Evolutionary conservation across 1,139 yeast species (phyloP).

Genomic region (Saccharomyces hybrid): DNA sequence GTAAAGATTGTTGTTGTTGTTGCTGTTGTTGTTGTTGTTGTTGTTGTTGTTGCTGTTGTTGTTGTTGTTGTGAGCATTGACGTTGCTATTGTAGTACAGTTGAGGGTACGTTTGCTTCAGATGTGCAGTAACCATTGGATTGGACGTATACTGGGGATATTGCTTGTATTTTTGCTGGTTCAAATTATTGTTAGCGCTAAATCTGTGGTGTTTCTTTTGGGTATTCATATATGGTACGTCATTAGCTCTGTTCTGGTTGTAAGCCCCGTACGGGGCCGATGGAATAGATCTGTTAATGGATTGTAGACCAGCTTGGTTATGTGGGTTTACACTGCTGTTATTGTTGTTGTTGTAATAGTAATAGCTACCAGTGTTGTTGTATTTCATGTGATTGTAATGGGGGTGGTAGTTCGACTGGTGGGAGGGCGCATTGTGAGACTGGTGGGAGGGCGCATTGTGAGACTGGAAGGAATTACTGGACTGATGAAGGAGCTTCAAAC

Average conservation of each 20-base stretch:
- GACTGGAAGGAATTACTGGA: slow-evolving; percentile 6
- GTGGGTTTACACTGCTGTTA: neutral
- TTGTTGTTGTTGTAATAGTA: slow-evolving; percentile 1
- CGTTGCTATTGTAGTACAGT: slow-evolving; percentile 16
- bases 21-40: slow-evolving; percentile 3
- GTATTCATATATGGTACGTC: slow-evolving; percentile 1
- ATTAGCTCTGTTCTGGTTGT: slow-evolving; percentile 7
- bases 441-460: slow-evolving; percentile 5
- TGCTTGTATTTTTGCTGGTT: slow-evolving; percentile 6
- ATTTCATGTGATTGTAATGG: slow-evolving; percentile 10
- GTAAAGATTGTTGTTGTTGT: neutral
- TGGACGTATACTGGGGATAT: slow-evolving; percentile 4
- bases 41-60: neutral
- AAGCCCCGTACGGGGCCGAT: slow-evolving; percentile 1
- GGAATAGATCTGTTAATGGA: neutral
- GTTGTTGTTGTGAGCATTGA: slow-evolving; percentile 8
- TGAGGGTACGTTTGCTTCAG: slow-evolving; percentile 25
- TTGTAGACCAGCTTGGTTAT: neutral
- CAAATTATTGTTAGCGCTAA: neutral
- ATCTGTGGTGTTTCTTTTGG: neutral
- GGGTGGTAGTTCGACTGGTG: slow-evolving; percentile 7
- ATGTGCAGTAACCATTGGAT: slow-evolving; percentile 14
- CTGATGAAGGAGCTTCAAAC: slow-evolving; percentile 17
- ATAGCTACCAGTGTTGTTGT: neutral
- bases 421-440: slow-evolving; percentile 6